Evolutionary conservation across 2,329 filamentous ascomycete species (phyloP), one percentile per base, ranked within the genome.

Genomic region (Microascus cirrosus): DNA sequence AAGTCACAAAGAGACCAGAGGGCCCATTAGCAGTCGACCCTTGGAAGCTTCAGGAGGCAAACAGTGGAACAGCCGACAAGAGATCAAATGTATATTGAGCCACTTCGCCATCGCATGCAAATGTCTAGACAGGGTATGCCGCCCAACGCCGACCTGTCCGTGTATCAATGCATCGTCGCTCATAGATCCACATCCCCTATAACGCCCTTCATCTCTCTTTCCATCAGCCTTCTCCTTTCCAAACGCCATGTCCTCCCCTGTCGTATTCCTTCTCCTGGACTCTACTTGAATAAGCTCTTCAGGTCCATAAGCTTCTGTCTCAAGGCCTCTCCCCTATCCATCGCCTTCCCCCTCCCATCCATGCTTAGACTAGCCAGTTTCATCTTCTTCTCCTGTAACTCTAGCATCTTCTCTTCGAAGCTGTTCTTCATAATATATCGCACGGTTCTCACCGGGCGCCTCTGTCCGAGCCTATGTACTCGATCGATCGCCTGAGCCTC

Each of bases 401-500:
- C 80, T 2, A 95, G 75, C 81, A 99, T 96, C 74, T 91, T 93
- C 74, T 95, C 90, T 70, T 99, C 94, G 60, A 99, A 95, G 66
- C 90, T 96, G 60, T 84, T 78, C 25, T 82, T 78, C 90, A 97
- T 97, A 65, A 97, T 87, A 70, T 90, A 97, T 42, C 92, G 84
- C 42, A 89, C 85, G 1, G 91, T 95, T n/a, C 82, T 81, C 0
- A 99, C 94, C 13, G 86, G 82, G n/a, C 94, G 80, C 65, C 83
- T 94, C 75, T 99, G 94, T 0, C 94, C 92, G 1, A 96, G 77
- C 20, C 92, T 85, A 69, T 96, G 92, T 6, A 99, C 90, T 34
- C 94, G 89, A 69, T 97, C 94, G 8, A 97, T 81, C 1, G 94
- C 94, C 72, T 99, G 94, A 5, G 91, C 89, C 70, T 99, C 93